These are phyloP conservation scores for Heritiera fomes DNA, from an alignment of 345 rosid species.

Conservation along the genomic window DNA sequence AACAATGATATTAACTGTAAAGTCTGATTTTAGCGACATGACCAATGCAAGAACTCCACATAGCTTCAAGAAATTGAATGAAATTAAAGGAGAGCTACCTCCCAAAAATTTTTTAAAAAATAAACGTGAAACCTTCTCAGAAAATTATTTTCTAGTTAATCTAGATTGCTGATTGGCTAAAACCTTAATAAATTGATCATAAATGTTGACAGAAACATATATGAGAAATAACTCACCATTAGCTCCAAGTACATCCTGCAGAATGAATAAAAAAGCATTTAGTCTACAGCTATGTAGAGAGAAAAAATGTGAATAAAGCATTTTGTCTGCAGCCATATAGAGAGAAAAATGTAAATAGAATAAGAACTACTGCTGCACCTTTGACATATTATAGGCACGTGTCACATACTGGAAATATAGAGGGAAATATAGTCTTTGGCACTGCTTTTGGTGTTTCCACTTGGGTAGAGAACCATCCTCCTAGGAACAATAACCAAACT, in stretches of 20 bases:
- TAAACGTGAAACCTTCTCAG: neutral
- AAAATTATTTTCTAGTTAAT: neutral
- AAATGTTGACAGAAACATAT: neutral
- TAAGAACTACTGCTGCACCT: conserved; percentile 31
- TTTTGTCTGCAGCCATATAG: conserved; percentile 28
- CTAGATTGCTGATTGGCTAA: neutral
- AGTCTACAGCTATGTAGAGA: conserved; percentile 22
- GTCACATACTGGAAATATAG: conserved; percentile 1
- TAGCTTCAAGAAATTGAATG: neutral
- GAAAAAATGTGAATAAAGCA: conserved; percentile 18
- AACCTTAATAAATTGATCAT: neutral
- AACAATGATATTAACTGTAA: neutral
- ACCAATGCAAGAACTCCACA: neutral
- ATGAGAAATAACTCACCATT: conserved; percentile 51
- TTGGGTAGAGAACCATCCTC: too few relatives aligned
- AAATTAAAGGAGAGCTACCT: neutral
- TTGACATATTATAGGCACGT: conserved; percentile 29
- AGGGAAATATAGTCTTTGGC: neutral
- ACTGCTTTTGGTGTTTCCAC: too few relatives aligned
- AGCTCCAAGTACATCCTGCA: conserved; percentile 52
- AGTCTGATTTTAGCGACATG: neutral
- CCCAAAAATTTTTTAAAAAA: neutral
- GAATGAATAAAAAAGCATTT: conserved; percentile 28
- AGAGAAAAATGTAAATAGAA: conserved; percentile 10
- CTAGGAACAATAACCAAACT: too few relatives aligned